Base-by-base conservation (phyloP, 1,139 yeast species). In the Hansenula lynferdii region DNA sequence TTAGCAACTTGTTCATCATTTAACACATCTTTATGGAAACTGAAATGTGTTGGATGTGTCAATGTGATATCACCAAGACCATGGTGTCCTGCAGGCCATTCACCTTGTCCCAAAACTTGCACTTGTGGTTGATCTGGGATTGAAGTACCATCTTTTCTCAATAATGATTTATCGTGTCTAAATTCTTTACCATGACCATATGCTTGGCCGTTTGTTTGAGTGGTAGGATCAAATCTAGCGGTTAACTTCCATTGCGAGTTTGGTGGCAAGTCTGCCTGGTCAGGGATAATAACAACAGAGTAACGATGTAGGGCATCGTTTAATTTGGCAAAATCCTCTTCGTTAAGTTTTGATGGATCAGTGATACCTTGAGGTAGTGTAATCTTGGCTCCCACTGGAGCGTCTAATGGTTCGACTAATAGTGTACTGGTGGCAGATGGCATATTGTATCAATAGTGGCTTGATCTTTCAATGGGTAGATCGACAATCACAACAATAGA, bases 131-230 rank as follows among this genome's bases (percentile, higher is more conserved):
- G 90, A 36, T 69, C 61, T 38, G 90, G 89, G 30, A 85, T 86
- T 4, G 89, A 74, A 42, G 75, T 73, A 31, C 95, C 95, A 54
- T 86, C 96, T 55, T 82, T 84, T 47, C 77, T 77, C 46, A 86
- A 72, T 23, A 86, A 86, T 3, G 90, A 80, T 51, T 82, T 77
- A 40, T 75, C 73, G 54, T 86, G 90, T 56, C 92, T 79, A 62
- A 85, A 85, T 45, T 84, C 85, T 57, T 84, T 83, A 40, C 92
- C 87, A 53, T 86, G 96, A 28, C 96, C 96, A 51, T 86, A 86
- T 17, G 75, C 75, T 30, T 82, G 80, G 2, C 70, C 70, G 19
- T 56, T 57, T 24, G 57, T 59, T 32, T 69, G 73, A 43, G 86
- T 77, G 7, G 85, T 65, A 26, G 92, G 87, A 55, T 85, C 95